Base-by-base conservation (phyloP, 768 basidiomycete species). In the Imleria badia region DNA sequence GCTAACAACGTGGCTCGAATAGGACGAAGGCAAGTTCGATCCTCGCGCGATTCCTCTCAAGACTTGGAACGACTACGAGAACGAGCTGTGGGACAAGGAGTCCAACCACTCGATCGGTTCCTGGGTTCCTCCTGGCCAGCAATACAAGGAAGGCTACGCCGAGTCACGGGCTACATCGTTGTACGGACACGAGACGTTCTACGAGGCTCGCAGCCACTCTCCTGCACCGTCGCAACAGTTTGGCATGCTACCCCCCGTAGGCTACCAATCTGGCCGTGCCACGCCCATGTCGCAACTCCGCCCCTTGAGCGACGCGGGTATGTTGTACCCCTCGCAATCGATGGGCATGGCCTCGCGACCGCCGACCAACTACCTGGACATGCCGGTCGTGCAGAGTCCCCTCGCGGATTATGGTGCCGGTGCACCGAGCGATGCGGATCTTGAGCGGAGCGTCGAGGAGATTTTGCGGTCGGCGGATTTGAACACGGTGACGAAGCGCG, bases 21-120 rank as follows among this genome's bases (percentile, higher is more conserved):
- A 94, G 93, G 97, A 98, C 60, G 96, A 98, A 72, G 96, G 96
- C 67, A 94, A 94, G 72, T 99, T 98, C 48, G 95, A 99, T 73
- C 91, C 94, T 5, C 81, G 87, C 11, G 81, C 85, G 8, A 98
- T 99, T 60, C 96, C 96, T 9, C 80, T 98, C 61, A 98, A 98
- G 75, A 92, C 89, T 1, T 98, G 97, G 96, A 91, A 85, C 55
- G 94, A 97, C 61, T 97, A 96, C 64, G 87, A 93, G 79, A 97
- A 95, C 65, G 94, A 96, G 70, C 83, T 97, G 12, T 98, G 94
- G 94, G 94, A 97, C 67, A 94, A 94, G 71, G 94, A 96, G 60
- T 94, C 91, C 1, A 95, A 95, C 64, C 94, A 96, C 72, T 94
- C 91, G 56, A 91, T 94, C 47, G 92, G 92, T 9, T 94, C 91